Conservation (phyloP, 345 rosid genomes). For the Moricandia arvensis region DNA sequence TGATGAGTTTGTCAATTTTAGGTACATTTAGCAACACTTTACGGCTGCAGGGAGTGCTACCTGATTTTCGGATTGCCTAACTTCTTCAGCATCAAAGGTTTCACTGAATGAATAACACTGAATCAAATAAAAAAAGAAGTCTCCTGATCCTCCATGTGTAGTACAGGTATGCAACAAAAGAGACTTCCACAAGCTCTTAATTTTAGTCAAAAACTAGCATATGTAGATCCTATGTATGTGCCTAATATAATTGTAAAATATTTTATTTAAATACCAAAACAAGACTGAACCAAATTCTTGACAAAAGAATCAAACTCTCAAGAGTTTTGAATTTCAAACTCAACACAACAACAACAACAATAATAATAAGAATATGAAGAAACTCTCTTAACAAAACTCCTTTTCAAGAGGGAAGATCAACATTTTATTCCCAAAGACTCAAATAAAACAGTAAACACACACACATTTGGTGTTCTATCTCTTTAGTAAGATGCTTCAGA, state of each 20-base stretch:
- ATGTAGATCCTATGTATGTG: not conserved
- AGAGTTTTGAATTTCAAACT: not conserved
- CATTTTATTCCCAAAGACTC: not conserved
- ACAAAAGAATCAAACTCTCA: not conserved
- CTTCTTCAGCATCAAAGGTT: too few relatives aligned
- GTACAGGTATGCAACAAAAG: too few relatives aligned
- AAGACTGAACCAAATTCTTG: not conserved
- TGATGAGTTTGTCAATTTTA: too few relatives aligned
- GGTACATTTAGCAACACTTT: too few relatives aligned
- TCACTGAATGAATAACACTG: too few relatives aligned
- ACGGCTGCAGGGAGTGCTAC: too few relatives aligned
- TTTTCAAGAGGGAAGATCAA: not conserved
- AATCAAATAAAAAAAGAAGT: too few relatives aligned
- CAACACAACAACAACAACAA: not conserved
- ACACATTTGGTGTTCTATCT: not conserved
- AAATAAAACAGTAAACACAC: not conserved
- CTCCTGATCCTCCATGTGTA: slow-evolving; percentile 14
- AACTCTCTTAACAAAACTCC: not conserved
- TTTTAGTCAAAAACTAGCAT: not conserved
- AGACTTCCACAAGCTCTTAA: slow-evolving; percentile 1
- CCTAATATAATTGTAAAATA: not conserved
- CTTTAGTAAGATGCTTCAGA: slow-evolving; percentile 42
- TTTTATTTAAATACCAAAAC: not conserved
- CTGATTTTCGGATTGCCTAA: too few relatives aligned
- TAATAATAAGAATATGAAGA: not conserved